These are phyloP conservation scores for Fusarium ambrosium DNA, from an alignment of 2,329 filamentous ascomycete genomes.

Conservation along the genomic window DNA sequence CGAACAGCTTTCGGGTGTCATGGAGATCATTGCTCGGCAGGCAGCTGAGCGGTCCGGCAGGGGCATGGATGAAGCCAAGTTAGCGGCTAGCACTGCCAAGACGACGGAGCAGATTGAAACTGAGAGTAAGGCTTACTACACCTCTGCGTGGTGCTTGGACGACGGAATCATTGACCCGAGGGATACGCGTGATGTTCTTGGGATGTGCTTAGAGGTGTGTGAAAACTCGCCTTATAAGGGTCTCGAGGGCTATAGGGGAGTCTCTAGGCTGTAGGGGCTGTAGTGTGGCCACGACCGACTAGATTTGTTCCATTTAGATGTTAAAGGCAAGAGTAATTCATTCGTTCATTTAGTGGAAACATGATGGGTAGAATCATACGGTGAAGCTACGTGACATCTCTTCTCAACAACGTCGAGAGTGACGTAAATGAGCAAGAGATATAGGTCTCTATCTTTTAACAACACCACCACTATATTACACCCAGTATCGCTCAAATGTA, in stretches of 20 bases:
- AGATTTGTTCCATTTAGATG: background rate
- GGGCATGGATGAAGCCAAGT: background rate
- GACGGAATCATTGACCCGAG: background rate
- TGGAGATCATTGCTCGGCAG: background rate
- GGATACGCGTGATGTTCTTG: background rate
- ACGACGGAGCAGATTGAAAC: background rate
- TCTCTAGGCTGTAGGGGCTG: background rate
- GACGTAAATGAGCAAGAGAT: no score
- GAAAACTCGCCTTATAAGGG: background rate
- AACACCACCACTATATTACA: no score
- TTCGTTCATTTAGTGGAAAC: background rate
- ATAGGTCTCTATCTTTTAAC: no score
- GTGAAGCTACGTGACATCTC: no score
- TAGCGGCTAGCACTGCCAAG: background rate
- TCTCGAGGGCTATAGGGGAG: background rate
- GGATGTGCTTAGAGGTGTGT: background rate
- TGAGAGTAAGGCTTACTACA: background rate
- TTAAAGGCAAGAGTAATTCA: background rate
- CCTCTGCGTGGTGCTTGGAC: background rate
- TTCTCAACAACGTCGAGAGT: no score
- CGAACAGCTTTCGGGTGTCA: background rate
- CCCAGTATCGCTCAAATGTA: no score
- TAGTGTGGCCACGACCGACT: background rate
- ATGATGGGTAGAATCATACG: no score
- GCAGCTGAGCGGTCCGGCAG: background rate